These are phyloP conservation scores for Sechiopsis laciniata DNA, from an alignment of 306 rosid genomes.

Conservation along the genomic window DNA sequence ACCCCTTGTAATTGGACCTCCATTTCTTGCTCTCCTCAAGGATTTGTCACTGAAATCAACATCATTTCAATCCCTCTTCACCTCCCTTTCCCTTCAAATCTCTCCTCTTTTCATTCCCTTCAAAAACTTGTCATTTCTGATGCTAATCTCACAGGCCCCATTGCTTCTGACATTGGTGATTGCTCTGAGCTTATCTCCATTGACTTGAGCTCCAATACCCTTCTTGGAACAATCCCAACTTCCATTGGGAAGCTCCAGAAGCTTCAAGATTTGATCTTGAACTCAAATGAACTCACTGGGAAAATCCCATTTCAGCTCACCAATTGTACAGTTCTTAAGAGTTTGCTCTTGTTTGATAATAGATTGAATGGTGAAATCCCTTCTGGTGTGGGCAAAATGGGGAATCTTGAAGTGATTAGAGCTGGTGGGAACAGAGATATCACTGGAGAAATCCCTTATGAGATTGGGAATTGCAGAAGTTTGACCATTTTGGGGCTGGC, in stretches of 20 bases:
- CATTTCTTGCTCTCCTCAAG: conserved; percentile 61
- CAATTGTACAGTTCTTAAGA: conserved; percentile 42
- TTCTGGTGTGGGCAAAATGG: conserved; percentile 45
- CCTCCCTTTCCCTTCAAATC: conserved; percentile 58
- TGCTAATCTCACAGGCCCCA: conserved; percentile 63
- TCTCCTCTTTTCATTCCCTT: conserved; percentile 55
- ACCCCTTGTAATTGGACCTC: conserved; percentile 86
- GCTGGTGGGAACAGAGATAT: conserved; percentile 80
- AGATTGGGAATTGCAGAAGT: conserved; percentile 64
- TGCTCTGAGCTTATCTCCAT: conserved; percentile 40
- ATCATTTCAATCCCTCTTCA: conserved; percentile 56
- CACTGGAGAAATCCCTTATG: conserved; percentile 62
- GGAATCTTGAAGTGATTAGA: conserved; percentile 52
- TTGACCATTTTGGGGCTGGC: conserved; percentile 73
- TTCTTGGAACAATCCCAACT: conserved; percentile 61
- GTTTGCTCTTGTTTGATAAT: conserved; percentile 54
- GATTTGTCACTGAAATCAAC: conserved; percentile 55
- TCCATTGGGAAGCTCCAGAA: conserved; percentile 46
- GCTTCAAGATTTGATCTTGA: conserved; percentile 50
- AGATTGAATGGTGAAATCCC: conserved; percentile 50
- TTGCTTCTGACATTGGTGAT: conserved; percentile 53
- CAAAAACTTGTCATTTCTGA: conserved; percentile 59
- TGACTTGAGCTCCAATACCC: conserved; percentile 64
- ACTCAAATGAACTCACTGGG: conserved; percentile 70
- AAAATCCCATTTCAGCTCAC: conserved; percentile 60